phyloP scores from a whole-genome alignment of 2,329 filamentous ascomycete species.

The Arthrobotrys sinensis region DNA sequence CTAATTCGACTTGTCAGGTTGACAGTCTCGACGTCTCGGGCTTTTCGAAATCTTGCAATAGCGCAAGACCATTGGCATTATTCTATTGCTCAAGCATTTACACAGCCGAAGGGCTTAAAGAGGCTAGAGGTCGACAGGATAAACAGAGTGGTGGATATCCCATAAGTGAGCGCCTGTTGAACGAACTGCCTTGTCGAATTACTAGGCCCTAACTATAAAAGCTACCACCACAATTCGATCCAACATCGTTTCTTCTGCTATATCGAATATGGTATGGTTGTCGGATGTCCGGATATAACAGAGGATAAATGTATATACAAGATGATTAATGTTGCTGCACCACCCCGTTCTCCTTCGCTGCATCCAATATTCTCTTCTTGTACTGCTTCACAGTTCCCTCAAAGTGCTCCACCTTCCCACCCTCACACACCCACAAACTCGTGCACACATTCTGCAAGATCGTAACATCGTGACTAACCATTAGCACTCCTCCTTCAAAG shows the following conservation, averaged over 20 bases:
- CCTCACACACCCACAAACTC: constrained; percentile 95
- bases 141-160: no score
- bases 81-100: no score
- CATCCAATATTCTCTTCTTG: constrained; percentile 94
- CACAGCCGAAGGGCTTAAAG: no score
- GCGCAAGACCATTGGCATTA: no score
- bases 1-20: no score
- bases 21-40: no score
- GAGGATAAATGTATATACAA: neutral
- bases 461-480: constrained; percentile 99
- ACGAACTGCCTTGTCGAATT: no score
- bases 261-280: no score
- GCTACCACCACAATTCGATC: neutral
- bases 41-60: no score
- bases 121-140: no score
- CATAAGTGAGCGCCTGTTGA: no score
- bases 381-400: constrained; percentile 91
- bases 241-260: neutral
- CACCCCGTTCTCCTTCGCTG: constrained; percentile 89
- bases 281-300: no score
- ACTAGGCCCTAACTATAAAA: neutral
- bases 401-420: constrained; percentile 95
- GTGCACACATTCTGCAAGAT: constrained; percentile 98
- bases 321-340: constrained; percentile 72
- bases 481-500: constrained; percentile 95